These are phyloP conservation scores for Leccinum variicolor DNA, from an alignment of 768 basidiomycete species.

Conservation along the genomic window DNA sequence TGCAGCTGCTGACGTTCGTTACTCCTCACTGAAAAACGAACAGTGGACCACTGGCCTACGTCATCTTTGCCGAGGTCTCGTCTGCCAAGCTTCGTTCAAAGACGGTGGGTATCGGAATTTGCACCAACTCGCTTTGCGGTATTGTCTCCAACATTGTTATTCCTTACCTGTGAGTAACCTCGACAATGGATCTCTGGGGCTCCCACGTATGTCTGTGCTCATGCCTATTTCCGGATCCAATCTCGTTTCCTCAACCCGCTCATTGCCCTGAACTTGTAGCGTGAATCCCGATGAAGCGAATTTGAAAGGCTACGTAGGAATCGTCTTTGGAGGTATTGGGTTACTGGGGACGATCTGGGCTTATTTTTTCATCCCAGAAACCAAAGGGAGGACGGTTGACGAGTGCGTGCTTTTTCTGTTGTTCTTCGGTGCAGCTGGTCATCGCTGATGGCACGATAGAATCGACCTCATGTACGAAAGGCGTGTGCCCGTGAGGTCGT, in stretches of 20 bases:
- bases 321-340: conserved; percentile 26
- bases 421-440: not conserved
- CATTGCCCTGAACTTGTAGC: conserved; percentile 1
- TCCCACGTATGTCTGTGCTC: not conserved
- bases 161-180: conserved; percentile 24
- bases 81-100: conserved; percentile 30
- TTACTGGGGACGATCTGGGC: conserved; percentile 22
- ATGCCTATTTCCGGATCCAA: not conserved
- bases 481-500: too few species aligned
- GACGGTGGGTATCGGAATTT: conserved; percentile 27
- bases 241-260: not conserved
- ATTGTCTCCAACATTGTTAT: conserved; percentile 26
- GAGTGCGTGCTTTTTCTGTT: conserved; percentile 17
- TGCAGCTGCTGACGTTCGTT: not conserved
- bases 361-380: conserved; percentile 28
- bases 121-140: conserved; percentile 22
- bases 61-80: conserved; percentile 28
- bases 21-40: not conserved
- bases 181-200: not conserved
- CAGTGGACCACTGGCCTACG: conserved; percentile 27
- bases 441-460: conserved; percentile 1
- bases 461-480: conserved; percentile 4
- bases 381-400: conserved; percentile 26
- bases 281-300: conserved; percentile 28
- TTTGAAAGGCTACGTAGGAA: conserved; percentile 27